These are phyloP conservation scores for Hibiscus tridactylites DNA, from an alignment of 345 rosid genomes.

Conservation along the genomic window DNA sequence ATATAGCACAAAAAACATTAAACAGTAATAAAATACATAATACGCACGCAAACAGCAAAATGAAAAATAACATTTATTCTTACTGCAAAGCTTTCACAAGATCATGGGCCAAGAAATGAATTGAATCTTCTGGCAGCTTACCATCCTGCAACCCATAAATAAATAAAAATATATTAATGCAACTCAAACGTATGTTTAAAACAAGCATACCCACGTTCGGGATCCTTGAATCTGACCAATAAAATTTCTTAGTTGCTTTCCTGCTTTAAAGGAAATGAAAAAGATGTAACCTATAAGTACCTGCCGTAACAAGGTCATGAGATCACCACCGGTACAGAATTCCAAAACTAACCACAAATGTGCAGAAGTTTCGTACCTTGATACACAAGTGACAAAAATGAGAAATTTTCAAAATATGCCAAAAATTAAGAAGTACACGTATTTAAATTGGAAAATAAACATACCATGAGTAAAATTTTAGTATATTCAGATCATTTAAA, in stretches of 20 bases:
- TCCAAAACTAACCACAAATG: slow-evolving; percentile 99
- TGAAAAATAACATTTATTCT: slow-evolving; percentile 24
- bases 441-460: slow-evolving; percentile 1
- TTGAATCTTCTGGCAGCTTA: slow-evolving; percentile 85
- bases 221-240: not conserved
- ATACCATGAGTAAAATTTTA: slow-evolving; percentile 85
- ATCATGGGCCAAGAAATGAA: slow-evolving; percentile 69
- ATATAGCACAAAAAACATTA: not conserved
- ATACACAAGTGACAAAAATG: not conserved
- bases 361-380: slow-evolving; percentile 92
- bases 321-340: slow-evolving; percentile 94
- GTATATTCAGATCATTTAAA: slow-evolving; percentile 68
- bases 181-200: not conserved
- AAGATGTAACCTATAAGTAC: slow-evolving; percentile 26
- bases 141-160: slow-evolving; percentile 51
- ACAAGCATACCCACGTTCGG: not conserved
- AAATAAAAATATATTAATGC: slow-evolving; percentile 2
- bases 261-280: slow-evolving; percentile 4
- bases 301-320: slow-evolving; percentile 77
- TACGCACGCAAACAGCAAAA: not conserved
- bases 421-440: not conserved
- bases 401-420: not conserved
- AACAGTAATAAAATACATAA: too few species aligned
- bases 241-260: not conserved
- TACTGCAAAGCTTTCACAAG: slow-evolving; percentile 81